Evolutionary conservation across 2,329 filamentous ascomycete genomes (phyloP).

Genomic region (Pseudogymnoascus sp.): DNA sequence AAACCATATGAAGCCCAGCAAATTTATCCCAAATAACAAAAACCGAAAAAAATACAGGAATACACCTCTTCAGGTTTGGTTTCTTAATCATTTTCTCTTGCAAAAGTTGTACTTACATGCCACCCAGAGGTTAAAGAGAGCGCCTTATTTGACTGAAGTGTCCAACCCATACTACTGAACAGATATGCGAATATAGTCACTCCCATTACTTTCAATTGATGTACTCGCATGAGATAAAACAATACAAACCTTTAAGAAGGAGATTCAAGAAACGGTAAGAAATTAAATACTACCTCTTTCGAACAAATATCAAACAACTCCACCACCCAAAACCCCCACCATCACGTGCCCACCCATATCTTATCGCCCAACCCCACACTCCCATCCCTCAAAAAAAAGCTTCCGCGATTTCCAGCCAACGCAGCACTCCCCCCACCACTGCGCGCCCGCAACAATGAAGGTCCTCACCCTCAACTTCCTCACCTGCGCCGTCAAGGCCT

Average conservation of each 20-base stretch:
- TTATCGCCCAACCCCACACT: constrained; percentile 7
- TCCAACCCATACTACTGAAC: not conserved
- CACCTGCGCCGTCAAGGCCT: constrained; percentile 90
- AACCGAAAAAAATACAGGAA: not conserved
- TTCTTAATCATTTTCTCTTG: too few species aligned
- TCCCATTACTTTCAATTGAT: not conserved
- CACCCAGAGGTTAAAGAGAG: not conserved
- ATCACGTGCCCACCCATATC: not conserved
- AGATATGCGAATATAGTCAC: not conserved
- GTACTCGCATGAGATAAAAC: not conserved
- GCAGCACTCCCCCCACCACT: not conserved
- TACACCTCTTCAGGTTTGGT: not conserved
- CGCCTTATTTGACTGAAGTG: not conserved
- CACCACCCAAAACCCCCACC: not conserved
- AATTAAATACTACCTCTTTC: not conserved
- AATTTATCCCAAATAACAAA: not conserved
- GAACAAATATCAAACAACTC: too few species aligned
- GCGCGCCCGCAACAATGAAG: constrained; percentile 58
- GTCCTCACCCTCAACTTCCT: constrained; percentile 93
- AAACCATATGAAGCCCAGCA: not conserved
- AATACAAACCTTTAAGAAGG: not conserved
- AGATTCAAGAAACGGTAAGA: not conserved
- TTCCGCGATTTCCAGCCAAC: not conserved
- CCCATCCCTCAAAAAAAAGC: constrained; percentile 2
- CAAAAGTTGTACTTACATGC: not conserved